phyloP scores from a whole-genome alignment of 2,329 filamentous ascomycete genomes.

The Pyrenophora tritici-repentis region DNA sequence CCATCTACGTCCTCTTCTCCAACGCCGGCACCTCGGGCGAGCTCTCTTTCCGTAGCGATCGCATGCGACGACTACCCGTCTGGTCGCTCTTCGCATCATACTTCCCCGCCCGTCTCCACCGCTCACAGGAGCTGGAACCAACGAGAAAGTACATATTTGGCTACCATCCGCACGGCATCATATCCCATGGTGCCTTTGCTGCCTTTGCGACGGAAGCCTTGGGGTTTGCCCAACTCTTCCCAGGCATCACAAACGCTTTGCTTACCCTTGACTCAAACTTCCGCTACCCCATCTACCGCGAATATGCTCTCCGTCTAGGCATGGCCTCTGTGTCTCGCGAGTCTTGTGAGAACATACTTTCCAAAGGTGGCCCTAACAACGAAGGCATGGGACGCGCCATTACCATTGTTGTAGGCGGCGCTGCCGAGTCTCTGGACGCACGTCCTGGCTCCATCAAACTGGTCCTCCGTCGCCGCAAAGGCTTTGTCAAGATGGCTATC shows the following conservation, averaged over 20 bases:
- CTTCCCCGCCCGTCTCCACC: conserved; percentile 87
- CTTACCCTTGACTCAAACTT: conserved; percentile 97
- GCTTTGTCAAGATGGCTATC: conserved; percentile 92
- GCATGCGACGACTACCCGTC: conserved; percentile 71
- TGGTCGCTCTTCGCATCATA: conserved; percentile 93
- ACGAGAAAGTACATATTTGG: conserved; percentile 95
- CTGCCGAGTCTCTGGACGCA: conserved; percentile 88
- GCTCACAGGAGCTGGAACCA: conserved; percentile 76
- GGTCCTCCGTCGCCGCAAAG: conserved; percentile 82
- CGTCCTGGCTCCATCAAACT: conserved; percentile 77
- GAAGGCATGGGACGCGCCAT: conserved; percentile 94
- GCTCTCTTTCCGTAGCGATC: conserved; percentile 73
- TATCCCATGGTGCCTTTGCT: conserved; percentile 92
- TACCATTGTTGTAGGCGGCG: conserved; percentile 93
- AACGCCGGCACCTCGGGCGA: conserved; percentile 76
- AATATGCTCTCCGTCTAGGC: conserved; percentile 90
- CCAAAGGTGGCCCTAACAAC: conserved; percentile 73
- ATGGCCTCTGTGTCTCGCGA: conserved; percentile 88
- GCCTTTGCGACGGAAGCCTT: conserved; percentile 90
- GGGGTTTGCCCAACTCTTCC: conserved; percentile 84
- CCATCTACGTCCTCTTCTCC: conserved; percentile 82
- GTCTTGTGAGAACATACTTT: conserved; percentile 86
- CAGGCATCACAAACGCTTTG: conserved; percentile 91
- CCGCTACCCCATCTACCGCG: conserved; percentile 87
- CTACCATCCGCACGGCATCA: conserved; percentile 97